A percentile compares a stretch with the other conserved stretches of the same genome.
These are phyloP conservation scores for Rhizopus arrhizus DNA, from an alignment of 371 early-diverging fungal genomes.

Conservation along the genomic window DNA sequence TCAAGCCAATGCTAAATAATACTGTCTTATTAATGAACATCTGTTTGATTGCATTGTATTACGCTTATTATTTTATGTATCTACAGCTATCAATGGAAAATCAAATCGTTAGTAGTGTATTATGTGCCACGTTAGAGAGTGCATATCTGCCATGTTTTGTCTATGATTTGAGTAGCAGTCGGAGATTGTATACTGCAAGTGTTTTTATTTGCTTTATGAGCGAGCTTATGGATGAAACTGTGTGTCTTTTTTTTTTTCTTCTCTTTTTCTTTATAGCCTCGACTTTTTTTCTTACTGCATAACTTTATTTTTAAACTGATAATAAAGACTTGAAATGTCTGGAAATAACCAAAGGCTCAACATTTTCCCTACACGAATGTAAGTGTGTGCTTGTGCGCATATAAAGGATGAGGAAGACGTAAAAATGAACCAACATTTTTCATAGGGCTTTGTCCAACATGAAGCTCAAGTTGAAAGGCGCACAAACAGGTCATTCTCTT, in stretches of 20 bases:
- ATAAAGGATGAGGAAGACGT: not conserved
- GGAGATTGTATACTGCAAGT: not conserved
- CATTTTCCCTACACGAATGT: constrained; percentile 93
- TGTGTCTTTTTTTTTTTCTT: not conserved
- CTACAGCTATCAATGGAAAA: no score
- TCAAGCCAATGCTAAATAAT: no score
- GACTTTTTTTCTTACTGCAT: not conserved
- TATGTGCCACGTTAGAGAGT: no score
- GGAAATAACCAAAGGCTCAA: constrained; percentile 67
- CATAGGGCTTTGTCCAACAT: constrained; percentile 90
- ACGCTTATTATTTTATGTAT: no score
- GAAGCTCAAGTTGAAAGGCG: constrained; percentile 96
- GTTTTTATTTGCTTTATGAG: not conserved
- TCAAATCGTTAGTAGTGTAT: no score
- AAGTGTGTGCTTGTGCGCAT: constrained; percentile 22
- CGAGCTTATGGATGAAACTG: not conserved
- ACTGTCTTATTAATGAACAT: no score
- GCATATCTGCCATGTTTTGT: no score
- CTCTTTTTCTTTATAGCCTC: not conserved
- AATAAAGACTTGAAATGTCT: constrained; percentile 49
- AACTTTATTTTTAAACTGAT: not conserved
- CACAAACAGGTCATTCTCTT: constrained; percentile 98
- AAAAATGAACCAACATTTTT: not conserved
- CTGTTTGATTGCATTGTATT: no score
- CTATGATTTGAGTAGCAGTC: not conserved